Base-by-base conservation (phyloP, 106 monocot genomes). In the Phalaenopsis aphrodite region DNA sequence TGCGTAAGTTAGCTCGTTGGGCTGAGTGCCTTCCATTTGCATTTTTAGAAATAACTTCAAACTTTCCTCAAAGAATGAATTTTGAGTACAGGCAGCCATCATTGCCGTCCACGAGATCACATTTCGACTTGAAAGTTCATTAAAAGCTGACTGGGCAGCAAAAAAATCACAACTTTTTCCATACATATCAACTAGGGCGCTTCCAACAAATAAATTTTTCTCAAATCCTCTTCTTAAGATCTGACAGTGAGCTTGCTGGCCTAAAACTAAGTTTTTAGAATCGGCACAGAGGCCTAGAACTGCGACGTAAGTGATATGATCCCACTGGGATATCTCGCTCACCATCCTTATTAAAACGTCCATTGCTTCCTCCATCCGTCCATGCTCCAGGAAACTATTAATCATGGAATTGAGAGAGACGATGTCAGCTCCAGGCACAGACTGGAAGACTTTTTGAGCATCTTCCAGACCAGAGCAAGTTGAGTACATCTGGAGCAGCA, bases 61-160 rank as follows among this genome's bases (percentile, higher is more conserved):
- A 9, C 88, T 79, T 77, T 91, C 93, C 83, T 93, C 93, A 52
- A 87, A 91, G 82, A 37, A 78, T 8, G 75, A 87, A 79, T 93
- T 90, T 82, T 93, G 90, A 42, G 81, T 78, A 36, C 46, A 91
- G 38, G 78, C 76, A 1, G 85, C 78, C 87, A 93, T 91, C 77
- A 86, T 42, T 8, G 93, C 52, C 14, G 85, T 93, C 93, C 93
- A 93, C 36, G 89, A 90, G 3, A 91, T 85, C 19, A 89, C 89
- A 78, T 93, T 93, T 79, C 79, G 80, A 19, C 42, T 42, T 4
- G 61, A 55, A 41, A 83, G 64, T 37, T 7, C 76, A 76, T 72
- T 23, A 65, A 93, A 91, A 55, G 75, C 81, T 64, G 8, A 8
- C 42, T 17, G 41, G 67, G 93, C 81, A 74, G 75, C 57, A 58